Conservation (phyloP, 2,329 filamentous ascomycete species). For the Cercospora sojina region DNA sequence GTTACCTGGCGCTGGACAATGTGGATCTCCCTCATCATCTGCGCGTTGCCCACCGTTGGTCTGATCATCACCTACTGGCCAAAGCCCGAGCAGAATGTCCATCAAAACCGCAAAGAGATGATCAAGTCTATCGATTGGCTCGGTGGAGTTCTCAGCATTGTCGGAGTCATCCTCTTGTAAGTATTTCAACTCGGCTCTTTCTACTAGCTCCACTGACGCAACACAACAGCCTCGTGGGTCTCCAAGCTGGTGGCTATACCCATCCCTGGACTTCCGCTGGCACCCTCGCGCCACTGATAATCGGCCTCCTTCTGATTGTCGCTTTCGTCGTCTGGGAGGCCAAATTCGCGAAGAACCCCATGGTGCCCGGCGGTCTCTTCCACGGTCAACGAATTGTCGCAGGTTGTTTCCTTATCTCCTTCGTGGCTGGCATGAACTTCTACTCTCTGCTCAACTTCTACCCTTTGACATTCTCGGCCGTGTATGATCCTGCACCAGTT, state of each 20-base stretch:
- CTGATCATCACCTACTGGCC: slow-evolving; percentile 36
- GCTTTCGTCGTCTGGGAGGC: slow-evolving; percentile 33
- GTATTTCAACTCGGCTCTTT: background rate
- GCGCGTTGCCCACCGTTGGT: slow-evolving; percentile 50
- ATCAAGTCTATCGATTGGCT: slow-evolving; percentile 50
- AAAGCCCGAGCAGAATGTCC: slow-evolving; percentile 11
- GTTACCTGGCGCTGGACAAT: slow-evolving; percentile 19
- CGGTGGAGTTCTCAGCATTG: slow-evolving; percentile 51
- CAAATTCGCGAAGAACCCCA: slow-evolving; percentile 28
- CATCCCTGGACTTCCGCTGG: slow-evolving; percentile 25
- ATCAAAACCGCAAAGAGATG: slow-evolving; percentile 33
- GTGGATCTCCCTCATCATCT: slow-evolving; percentile 41
- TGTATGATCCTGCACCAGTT: slow-evolving; percentile 18
- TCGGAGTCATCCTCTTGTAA: slow-evolving; percentile 49
- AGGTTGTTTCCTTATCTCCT: slow-evolving; percentile 37
- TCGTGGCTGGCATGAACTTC: slow-evolving; percentile 38
- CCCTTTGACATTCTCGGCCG: slow-evolving; percentile 41
- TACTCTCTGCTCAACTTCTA: slow-evolving; percentile 51
- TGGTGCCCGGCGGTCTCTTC: slow-evolving; percentile 30
- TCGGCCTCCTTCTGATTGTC: slow-evolving; percentile 25
- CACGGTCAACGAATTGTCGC: slow-evolving; percentile 31
- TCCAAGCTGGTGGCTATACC: slow-evolving; percentile 19
- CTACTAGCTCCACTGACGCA: background rate
- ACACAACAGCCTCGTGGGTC: slow-evolving; percentile 42
- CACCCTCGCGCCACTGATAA: slow-evolving; percentile 29